Percentiles rank a stretch among this genome's conserved stretches.
phyloP scores from a whole-genome alignment of 2,329 filamentous ascomycete species.

The Phaeosphaeriaceae sp. region DNA sequence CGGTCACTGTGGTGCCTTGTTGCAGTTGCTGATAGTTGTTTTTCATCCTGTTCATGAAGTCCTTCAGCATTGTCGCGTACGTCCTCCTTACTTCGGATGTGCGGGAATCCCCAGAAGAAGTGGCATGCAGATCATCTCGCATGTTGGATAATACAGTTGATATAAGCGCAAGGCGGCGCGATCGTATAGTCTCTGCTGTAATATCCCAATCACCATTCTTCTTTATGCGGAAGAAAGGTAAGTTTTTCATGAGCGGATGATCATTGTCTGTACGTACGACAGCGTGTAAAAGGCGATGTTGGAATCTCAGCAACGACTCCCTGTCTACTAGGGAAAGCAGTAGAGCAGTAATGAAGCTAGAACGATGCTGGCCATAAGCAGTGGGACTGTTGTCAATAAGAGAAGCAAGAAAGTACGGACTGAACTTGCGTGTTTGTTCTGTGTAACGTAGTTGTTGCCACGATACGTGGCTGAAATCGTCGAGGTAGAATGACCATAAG shows the following conservation, averaged over 20 bases:
- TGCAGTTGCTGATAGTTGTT: conserved; percentile 63
- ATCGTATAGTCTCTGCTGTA: conserved; percentile 58
- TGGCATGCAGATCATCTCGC: conserved; percentile 55
- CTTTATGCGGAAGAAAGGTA: conserved; percentile 60
- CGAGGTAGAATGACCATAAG: conserved; percentile 64
- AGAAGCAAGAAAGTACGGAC: conserved; percentile 53
- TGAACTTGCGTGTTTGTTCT: conserved; percentile 53
- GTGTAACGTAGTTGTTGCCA: conserved; percentile 57
- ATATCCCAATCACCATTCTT: conserved; percentile 54
- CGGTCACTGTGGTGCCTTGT: conserved; percentile 49
- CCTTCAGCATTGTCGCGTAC: conserved; percentile 60
- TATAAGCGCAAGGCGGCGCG: conserved; percentile 61
- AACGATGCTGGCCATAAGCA: conserved; percentile 54
- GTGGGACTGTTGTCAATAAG: conserved; percentile 48
- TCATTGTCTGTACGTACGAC: conserved; percentile 56
- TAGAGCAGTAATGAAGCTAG: conserved; percentile 61
- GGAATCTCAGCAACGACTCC: conserved; percentile 66
- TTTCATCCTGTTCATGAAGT: conserved; percentile 68
- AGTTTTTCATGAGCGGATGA: conserved; percentile 61
- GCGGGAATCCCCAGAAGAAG: conserved; percentile 35
- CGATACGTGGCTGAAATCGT: conserved; percentile 59
- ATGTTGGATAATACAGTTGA: conserved; percentile 66
- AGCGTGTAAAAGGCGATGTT: conserved; percentile 62
- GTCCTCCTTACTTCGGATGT: conserved; percentile 50
- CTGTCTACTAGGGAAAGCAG: conserved; percentile 64